Evolutionary conservation across 2,329 filamentous ascomycete genomes (phyloP).

Genomic region (Alternaria gansuensis): DNA sequence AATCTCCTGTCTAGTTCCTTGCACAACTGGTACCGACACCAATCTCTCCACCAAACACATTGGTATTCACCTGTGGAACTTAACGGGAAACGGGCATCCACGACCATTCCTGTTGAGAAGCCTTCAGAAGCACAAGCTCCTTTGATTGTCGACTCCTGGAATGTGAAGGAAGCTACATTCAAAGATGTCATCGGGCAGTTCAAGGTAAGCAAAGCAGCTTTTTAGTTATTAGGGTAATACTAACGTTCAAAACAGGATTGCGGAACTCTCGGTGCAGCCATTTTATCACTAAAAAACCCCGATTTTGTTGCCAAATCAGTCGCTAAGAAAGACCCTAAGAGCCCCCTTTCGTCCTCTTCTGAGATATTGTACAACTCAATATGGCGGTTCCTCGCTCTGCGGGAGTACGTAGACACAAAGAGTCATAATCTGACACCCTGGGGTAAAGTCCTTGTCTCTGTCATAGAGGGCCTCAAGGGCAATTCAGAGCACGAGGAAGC

Average conservation of each 20-base stretch:
- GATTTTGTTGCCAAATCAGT: constrained; percentile 76
- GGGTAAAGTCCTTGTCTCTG: constrained; percentile 77
- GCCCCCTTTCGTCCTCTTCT: constrained; percentile 67
- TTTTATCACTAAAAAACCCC: constrained; percentile 70
- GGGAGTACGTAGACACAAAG: constrained; percentile 79
- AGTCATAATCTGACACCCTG: constrained; percentile 81
- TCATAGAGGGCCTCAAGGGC: constrained; percentile 70
- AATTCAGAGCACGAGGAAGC: constrained; percentile 73
- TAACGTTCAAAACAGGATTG: constrained; percentile 32
- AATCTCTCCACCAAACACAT: constrained; percentile 76
- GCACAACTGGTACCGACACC: constrained; percentile 83
- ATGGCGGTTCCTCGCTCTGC: constrained; percentile 89
- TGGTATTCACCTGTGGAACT: constrained; percentile 70
- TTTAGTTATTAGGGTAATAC: neutral
- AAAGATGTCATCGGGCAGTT: constrained; percentile 52
- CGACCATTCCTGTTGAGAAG: constrained; percentile 70
- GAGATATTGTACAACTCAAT: constrained; percentile 79
- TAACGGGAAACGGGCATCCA: constrained; percentile 54
- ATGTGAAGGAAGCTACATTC: constrained; percentile 69
- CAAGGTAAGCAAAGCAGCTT: constrained; percentile 25
- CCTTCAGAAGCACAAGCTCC: constrained; percentile 59
- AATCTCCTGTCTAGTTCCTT: constrained; percentile 80
- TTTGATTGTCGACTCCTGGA: constrained; percentile 71
- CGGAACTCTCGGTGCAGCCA: constrained; percentile 59
- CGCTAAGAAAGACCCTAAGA: constrained; percentile 61